A percentile compares a stretch with the other conserved stretches of the same genome.
Conservation (phyloP, 202 grass and related monocot genomes). For the Panicum virgatum region DNA sequence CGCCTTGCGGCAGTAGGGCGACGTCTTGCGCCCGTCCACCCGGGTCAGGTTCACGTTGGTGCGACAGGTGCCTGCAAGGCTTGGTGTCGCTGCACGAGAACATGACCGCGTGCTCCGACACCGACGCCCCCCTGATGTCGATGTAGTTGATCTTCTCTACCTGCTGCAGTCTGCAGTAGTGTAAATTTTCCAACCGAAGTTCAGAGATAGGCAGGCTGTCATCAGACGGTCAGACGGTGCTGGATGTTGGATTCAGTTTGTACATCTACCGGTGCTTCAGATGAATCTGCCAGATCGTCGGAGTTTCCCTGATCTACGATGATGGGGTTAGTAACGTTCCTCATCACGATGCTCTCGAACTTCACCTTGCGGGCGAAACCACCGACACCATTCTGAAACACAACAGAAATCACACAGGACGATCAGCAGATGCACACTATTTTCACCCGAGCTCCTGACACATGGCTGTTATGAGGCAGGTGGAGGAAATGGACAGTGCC, state of each 20-base stretch:
- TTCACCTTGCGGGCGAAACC: constrained; percentile 64
- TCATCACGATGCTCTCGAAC: constrained; percentile 66
- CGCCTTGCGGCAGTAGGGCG: constrained; percentile 50
- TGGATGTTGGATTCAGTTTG: not conserved
- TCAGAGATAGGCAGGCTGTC: not conserved
- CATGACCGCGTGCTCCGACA: constrained; percentile 47
- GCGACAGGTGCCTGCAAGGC: constrained; percentile 55
- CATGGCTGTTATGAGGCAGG: not conserved
- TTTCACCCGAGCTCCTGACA: not conserved
- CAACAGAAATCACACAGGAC: not conserved
- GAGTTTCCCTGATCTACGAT: constrained; percentile 74
- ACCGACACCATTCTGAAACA: constrained; percentile 57
- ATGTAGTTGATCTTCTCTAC: constrained; percentile 57
- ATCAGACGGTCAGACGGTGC: not conserved
- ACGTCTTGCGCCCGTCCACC: constrained; percentile 30
- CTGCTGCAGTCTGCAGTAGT: constrained; percentile 34
- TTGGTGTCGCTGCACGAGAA: constrained; percentile 69
- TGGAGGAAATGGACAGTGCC: not conserved
- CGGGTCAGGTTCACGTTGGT: constrained; percentile 52
- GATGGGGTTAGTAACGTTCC: constrained; percentile 72
- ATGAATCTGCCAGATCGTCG: constrained; percentile 8
- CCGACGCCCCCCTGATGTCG: constrained; percentile 69
- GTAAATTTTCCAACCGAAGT: not conserved
- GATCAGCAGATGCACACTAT: not conserved
- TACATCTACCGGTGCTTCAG: constrained; percentile 37